These are phyloP conservation scores for Fusarium fujikuroi DNA, from an alignment of 2,329 filamentous ascomycete species.

Conservation along the genomic window DNA sequence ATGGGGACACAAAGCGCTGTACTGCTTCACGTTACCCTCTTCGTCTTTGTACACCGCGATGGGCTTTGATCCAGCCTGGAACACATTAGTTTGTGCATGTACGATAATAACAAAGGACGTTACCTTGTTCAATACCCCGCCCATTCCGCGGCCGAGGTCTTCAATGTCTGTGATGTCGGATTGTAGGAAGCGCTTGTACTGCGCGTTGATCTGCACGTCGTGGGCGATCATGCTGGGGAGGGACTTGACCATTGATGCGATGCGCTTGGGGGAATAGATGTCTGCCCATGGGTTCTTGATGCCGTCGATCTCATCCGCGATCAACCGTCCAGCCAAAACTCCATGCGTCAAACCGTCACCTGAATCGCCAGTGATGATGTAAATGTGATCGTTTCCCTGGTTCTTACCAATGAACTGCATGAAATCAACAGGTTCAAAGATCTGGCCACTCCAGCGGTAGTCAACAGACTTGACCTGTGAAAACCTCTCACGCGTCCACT, in stretches of 20 bases:
- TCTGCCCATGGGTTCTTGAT: constrained; percentile 60
- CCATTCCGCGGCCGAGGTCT: constrained; percentile 60
- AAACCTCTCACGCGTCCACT: constrained; percentile 64
- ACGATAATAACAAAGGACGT: rapidly evolving
- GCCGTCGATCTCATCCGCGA: constrained; percentile 64
- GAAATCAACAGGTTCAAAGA: constrained; percentile 65
- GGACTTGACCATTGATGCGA: constrained; percentile 57
- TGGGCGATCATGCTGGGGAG: constrained; percentile 59
- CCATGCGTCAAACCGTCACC: constrained; percentile 68
- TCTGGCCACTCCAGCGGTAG: constrained; percentile 68
- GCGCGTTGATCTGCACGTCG: constrained; percentile 64
- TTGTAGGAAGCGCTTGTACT: constrained; percentile 65
- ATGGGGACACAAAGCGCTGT: constrained; percentile 67
- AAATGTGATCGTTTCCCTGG: constrained; percentile 61
- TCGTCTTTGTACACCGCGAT: constrained; percentile 68
- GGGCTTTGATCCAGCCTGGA: constrained; percentile 50
- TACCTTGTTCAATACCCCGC: constrained; percentile 63
- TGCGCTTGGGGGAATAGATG: constrained; percentile 62
- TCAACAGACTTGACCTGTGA: constrained; percentile 60
- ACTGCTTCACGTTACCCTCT: constrained; percentile 59
- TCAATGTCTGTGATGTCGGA: constrained; percentile 67
- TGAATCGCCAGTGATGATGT: constrained; percentile 66
- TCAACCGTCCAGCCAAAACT: constrained; percentile 61
- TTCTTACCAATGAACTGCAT: constrained; percentile 68
- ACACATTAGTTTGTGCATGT: background rate